Evolutionary conservation across 139 green algal species (phyloP).

Genomic region (Tetradesmus obliquus): DNA sequence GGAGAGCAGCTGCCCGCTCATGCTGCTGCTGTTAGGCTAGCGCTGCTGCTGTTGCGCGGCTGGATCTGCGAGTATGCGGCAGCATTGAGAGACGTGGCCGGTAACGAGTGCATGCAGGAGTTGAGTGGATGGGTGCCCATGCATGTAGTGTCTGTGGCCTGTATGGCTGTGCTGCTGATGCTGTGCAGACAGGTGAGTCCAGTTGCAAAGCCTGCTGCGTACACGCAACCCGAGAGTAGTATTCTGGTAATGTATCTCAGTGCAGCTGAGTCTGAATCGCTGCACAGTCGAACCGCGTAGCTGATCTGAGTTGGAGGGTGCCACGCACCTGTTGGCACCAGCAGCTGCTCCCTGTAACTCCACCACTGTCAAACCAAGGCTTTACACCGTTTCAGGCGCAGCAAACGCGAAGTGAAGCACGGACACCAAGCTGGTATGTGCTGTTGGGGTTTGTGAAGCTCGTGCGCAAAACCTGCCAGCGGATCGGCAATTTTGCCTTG

Average conservation of each 20-base stretch:
- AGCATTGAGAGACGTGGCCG: background rate
- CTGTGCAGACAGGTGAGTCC: background rate
- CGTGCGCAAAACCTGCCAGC: background rate
- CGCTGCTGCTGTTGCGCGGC: conserved; percentile 8
- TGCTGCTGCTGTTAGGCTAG: conserved; percentile 12
- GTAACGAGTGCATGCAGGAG: background rate
- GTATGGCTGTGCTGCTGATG: background rate
- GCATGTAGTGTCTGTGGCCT: background rate
- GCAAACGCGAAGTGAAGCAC: background rate
- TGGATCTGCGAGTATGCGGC: background rate
- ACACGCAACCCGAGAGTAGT: background rate
- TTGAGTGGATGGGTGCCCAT: background rate
- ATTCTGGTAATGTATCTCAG: background rate
- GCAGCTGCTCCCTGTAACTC: background rate
- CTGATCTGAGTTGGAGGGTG: background rate
- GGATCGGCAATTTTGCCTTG: background rate
- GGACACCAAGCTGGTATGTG: background rate
- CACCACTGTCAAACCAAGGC: background rate
- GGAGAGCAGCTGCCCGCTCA: conserved; percentile 4
- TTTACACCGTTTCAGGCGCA: background rate
- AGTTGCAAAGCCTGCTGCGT: background rate
- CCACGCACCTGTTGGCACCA: background rate
- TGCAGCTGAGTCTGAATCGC: background rate
- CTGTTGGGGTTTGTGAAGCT: background rate
- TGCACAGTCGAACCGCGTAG: background rate